Conservation (phyloP, 2,329 filamentous ascomycete genomes). For the Zelopaecilomyces penicillatus region DNA sequence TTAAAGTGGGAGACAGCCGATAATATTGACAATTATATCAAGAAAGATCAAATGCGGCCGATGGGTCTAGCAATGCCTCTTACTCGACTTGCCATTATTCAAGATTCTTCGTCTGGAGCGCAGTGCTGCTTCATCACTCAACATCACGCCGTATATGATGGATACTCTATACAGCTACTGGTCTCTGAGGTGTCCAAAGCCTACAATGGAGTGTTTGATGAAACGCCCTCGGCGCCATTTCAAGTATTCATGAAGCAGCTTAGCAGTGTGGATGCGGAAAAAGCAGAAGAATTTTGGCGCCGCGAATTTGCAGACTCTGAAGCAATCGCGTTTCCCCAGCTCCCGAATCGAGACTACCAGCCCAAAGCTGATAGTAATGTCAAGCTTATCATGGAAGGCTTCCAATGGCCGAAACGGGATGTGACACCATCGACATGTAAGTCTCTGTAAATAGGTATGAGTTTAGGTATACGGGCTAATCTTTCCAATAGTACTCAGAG, state of each 20-base stretch:
- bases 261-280: not conserved
- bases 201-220: not conserved
- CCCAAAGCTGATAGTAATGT: slow-evolving; percentile 5
- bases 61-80: slow-evolving; percentile 3
- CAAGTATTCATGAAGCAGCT: slow-evolving; percentile 1
- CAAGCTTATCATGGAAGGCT: not conserved
- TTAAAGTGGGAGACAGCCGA: slow-evolving; percentile 1
- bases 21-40: not conserved
- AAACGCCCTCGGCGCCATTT: slow-evolving; percentile 1
- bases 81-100: slow-evolving; percentile 3
- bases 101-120: not conserved
- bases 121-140: slow-evolving; percentile 2
- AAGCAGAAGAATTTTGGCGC: slow-evolving; percentile 3
- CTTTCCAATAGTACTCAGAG: slow-evolving; percentile 8
- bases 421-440: slow-evolving; percentile 2
- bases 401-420: slow-evolving; percentile 2
- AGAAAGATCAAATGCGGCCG: not conserved
- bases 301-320: slow-evolving; percentile 3
- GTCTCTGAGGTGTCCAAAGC: slow-evolving; percentile 1
- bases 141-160: slow-evolving; percentile 6
- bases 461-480: not conserved
- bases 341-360: slow-evolving; percentile 1
- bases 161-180: slow-evolving; percentile 4
- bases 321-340: slow-evolving; percentile 2
- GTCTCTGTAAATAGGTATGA: not conserved